A percentile compares a stretch with the other conserved stretches of the same genome.
These are phyloP conservation scores for Primulina tabacum DNA, from an alignment of 257 asterid species.

Conservation along the genomic window DNA sequence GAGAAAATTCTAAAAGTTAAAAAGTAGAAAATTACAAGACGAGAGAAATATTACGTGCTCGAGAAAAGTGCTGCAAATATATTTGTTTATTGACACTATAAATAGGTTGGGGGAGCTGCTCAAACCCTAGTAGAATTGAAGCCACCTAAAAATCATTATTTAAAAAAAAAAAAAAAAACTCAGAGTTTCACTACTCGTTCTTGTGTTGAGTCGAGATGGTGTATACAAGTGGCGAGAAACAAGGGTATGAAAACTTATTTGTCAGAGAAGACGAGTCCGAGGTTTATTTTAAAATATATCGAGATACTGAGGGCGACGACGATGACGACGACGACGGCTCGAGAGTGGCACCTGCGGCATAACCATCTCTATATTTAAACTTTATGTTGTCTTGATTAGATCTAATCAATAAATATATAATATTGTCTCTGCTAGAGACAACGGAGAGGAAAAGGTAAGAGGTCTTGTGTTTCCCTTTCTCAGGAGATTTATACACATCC, in stretches of 20 bases:
- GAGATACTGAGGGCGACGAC: slow-evolving; percentile 21
- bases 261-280: slow-evolving; percentile 2
- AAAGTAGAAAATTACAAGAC: slow-evolving; percentile 6
- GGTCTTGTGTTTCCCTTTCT: neutral
- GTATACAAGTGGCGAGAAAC: neutral
- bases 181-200: neutral
- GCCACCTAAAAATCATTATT: neutral
- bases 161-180: too few species aligned
- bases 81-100: slow-evolving; percentile 20
- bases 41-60: neutral
- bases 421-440: neutral
- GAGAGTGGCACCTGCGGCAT: slow-evolving; percentile 29
- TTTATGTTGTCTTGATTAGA: neutral
- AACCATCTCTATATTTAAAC: neutral
- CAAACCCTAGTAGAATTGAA: slow-evolving; percentile 22
- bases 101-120: slow-evolving; percentile 6
- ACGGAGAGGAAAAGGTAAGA: neutral
- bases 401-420: too few species aligned
- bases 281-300: neutral
- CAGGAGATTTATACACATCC: neutral
- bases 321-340: slow-evolving; percentile 28
- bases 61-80: neutral
- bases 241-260: slow-evolving; percentile 13
- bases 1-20: neutral
- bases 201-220: slow-evolving; percentile 17